These are phyloP conservation scores for Apiotrichum laibachii DNA, from an alignment of 1,284 basidiomycete genomes.

Conservation along the genomic window DNA sequence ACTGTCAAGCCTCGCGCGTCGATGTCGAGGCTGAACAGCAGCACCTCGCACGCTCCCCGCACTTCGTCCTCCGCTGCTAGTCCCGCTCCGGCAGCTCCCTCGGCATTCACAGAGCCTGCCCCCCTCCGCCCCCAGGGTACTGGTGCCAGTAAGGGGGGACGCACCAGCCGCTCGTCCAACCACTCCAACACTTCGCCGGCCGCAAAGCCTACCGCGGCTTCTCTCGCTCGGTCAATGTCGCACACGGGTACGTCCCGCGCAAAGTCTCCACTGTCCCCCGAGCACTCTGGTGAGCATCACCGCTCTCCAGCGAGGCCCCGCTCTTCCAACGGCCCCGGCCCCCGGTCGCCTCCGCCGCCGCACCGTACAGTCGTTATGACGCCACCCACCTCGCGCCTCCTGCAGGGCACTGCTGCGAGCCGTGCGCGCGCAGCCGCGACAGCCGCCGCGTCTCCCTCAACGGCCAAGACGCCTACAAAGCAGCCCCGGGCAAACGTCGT, in stretches of 20 bases:
- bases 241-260: not conserved
- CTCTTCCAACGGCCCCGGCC: not conserved
- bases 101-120: not conserved
- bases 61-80: slow-evolving; percentile 1
- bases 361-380: slow-evolving; percentile 3
- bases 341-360: not conserved
- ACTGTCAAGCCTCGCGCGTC: slow-evolving; percentile 2
- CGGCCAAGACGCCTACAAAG: not conserved
- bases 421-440: slow-evolving; percentile 19
- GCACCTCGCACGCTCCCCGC: not conserved
- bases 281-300: not conserved
- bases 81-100: not conserved
- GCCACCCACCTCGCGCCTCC: slow-evolving; percentile 11
- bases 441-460: not conserved
- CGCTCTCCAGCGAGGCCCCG: not conserved
- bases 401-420: slow-evolving; percentile 20
- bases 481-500: not conserved
- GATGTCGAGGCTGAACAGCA: not conserved
- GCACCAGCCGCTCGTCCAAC: not conserved
- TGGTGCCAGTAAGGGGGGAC: not conserved
- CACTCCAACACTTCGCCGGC: not conserved
- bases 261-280: too few relatives aligned
- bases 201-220: slow-evolving; percentile 13
- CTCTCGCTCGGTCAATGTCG: slow-evolving; percentile 10
- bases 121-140: slow-evolving; percentile 2